Base-by-base conservation (phyloP, 805 yeast genomes). In the Saturnispora ahearnii region DNA sequence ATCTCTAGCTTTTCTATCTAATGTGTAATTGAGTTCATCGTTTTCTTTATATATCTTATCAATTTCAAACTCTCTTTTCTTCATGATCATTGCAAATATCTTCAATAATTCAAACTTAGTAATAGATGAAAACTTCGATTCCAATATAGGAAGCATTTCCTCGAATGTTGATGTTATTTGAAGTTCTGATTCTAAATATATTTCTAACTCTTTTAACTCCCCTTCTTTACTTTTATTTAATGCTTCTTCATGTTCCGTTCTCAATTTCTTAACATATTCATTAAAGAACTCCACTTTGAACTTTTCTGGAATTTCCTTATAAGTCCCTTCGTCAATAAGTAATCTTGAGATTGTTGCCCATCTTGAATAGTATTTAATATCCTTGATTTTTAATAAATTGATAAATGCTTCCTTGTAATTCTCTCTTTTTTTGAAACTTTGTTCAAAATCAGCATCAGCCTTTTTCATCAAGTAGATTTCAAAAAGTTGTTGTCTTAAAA, bases 1-100 rank as follows among this genome's bases (percentile, higher is more conserved):
- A 51, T 76, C 80, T 40, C 97, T 68, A 1, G 85, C 83, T n/a
- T 67, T 72, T 48, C 93, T 67, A 60, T 87, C 95, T 0, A 64
- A 52, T 41, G 81, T 71, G 53, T 73, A 74, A 55, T 79, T 82
- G 38, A 53, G 51, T 45, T 66, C 64, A 46, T 73, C 67, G 9
- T 64, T 55, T n/a, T 43, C 58, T 50, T 55, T 62, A 49, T 54
- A 56, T 18, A 33, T 51, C 31, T 51, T 58, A 57, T 59, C 74
- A 41, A 55, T 68, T 15, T 57, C 60, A 34, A 22, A 62, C 52
- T 73, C 68, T 15, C 48, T 45, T 15, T 34, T 38, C 11, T n/a
- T 57, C 45, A 60, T 52, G 7, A 56, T 50, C 4, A 56, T 51
- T 48, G 73, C 74, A 58, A 75, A 84, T 3, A 77, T 68, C 2